phyloP scores from a whole-genome alignment of 2,329 filamentous ascomycete species.

The Stemphylium vesicarium region DNA sequence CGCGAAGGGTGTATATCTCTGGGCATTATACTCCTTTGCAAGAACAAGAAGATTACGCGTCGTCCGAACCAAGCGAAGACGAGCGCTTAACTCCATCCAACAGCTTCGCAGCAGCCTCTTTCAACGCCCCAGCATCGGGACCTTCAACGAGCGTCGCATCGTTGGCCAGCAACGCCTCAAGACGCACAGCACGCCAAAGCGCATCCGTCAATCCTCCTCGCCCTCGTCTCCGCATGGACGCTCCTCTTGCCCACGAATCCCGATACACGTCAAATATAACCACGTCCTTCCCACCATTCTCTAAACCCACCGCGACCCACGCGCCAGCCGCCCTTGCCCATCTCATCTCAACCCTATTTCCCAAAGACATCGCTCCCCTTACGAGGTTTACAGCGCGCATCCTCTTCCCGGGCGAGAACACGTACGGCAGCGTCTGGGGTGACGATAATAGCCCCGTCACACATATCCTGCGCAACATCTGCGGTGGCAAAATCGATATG shows the following conservation, averaged over 20 bases:
- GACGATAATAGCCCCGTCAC: conserved; percentile 47
- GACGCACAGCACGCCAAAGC: conserved; percentile 1
- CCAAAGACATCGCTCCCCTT: conserved; percentile 19
- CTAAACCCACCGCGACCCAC: conserved; percentile 18
- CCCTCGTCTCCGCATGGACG: conserved; percentile 26
- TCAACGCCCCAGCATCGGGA: conserved; percentile 2
- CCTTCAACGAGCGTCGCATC: conserved; percentile 7
- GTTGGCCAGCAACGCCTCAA: not conserved
- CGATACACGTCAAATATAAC: not conserved
- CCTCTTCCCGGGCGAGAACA: conserved; percentile 48
- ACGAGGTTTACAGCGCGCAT: conserved; percentile 49
- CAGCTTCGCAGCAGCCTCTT: conserved; percentile 22
- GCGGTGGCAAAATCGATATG: conserved; percentile 45
- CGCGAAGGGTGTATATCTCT: conserved; percentile 50
- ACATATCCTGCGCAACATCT: conserved; percentile 47
- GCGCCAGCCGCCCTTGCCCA: conserved; percentile 39
- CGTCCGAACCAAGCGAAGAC: conserved; percentile 9
- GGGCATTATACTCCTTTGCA: conserved; percentile 43
- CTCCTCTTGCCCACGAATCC: conserved; percentile 1
- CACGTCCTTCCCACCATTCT: conserved; percentile 18
- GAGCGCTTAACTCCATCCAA: conserved; percentile 21
- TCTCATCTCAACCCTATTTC: conserved; percentile 44
- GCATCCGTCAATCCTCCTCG: conserved; percentile 13
- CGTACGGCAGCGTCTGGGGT: conserved; percentile 49
- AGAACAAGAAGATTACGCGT: not conserved